phyloP scores from a whole-genome alignment of 495 filamentous ascomycete genomes.

The Coniosporium apollinis region DNA sequence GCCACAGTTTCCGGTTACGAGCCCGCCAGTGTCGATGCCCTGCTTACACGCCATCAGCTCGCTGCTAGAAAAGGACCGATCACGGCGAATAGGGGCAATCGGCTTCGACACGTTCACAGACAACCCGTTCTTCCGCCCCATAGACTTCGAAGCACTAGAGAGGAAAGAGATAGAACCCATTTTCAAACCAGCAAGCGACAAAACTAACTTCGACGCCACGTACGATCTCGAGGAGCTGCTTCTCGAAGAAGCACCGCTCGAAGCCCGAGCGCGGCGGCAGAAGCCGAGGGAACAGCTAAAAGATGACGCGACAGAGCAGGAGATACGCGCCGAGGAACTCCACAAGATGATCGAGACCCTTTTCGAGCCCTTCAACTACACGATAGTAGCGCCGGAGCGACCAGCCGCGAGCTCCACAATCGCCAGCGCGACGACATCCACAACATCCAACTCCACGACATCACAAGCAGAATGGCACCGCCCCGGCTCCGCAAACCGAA shows the following conservation, averaged over 20 bases:
- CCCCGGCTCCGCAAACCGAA: too few relatives aligned
- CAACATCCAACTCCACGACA: slow-evolving; percentile 4
- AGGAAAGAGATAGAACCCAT: slow-evolving; percentile 81
- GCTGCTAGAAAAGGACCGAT: slow-evolving; percentile 63
- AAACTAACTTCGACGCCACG: slow-evolving; percentile 97
- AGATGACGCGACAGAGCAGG: slow-evolving; percentile 88
- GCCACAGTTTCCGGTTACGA: slow-evolving; percentile 76
- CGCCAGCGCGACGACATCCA: slow-evolving; percentile 29
- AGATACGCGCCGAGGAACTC: slow-evolving; percentile 85
- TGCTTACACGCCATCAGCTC: slow-evolving; percentile 76
- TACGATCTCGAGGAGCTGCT: slow-evolving; percentile 93
- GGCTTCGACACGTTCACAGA: slow-evolving; percentile 66
- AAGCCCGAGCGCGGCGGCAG: slow-evolving; percentile 80
- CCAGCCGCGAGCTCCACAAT: slow-evolving; percentile 6
- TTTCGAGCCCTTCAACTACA: slow-evolving; percentile 95
- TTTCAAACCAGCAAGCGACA: slow-evolving; percentile 84
- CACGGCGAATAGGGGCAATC: slow-evolving; percentile 61
- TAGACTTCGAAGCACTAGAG: slow-evolving; percentile 77
- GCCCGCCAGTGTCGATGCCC: slow-evolving; percentile 66
- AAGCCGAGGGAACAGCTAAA: slow-evolving; percentile 82
- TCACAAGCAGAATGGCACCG: too few relatives aligned
- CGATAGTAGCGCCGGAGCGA: slow-evolving; percentile 37
- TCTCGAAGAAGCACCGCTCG: slow-evolving; percentile 86
- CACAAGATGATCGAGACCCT: slow-evolving; percentile 88
- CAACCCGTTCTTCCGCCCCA: slow-evolving; percentile 71